These are phyloP conservation scores for Galeopsis tetrahit DNA, from an alignment of 257 asterid species.

Conservation along the genomic window DNA sequence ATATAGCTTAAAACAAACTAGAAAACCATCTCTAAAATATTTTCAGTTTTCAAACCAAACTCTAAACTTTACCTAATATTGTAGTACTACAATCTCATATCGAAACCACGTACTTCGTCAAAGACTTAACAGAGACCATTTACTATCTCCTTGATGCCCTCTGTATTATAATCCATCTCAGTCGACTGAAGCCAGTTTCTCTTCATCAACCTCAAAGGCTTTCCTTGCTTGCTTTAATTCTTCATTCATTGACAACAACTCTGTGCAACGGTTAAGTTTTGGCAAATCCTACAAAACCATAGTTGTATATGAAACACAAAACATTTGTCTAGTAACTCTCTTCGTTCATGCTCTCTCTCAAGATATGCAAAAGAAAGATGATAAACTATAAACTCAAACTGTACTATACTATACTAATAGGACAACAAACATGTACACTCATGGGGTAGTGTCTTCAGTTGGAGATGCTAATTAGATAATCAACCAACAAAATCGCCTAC, in stretches of 20 bases:
- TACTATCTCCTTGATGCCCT: background rate
- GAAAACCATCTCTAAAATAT: background rate
- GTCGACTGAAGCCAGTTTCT: conserved; percentile 70
- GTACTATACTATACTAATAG: background rate
- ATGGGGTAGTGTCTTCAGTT: background rate
- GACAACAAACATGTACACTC: background rate
- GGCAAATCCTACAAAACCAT: conserved; percentile 67
- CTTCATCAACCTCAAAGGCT: conserved; percentile 83
- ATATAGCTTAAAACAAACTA: background rate
- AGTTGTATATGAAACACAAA: conserved; percentile 6
- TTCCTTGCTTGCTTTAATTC: conserved; percentile 93
- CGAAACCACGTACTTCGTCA: background rate
- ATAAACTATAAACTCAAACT: conserved; percentile 7
- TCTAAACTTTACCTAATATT: background rate
- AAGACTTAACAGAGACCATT: background rate
- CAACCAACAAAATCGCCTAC: background rate
- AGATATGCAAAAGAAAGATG: background rate
- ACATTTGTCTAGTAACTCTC: background rate
- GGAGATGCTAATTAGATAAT: conserved; percentile 4
- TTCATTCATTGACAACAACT: conserved; percentile 84
- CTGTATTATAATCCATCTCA: conserved; percentile 31
- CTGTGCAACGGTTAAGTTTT: conserved; percentile 77
- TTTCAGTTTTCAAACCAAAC: background rate
- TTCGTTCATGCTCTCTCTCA: background rate
- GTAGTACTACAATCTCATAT: background rate